Evolutionary conservation across 2,329 filamentous ascomycete species (phyloP).

Genomic region (Alternaria dauci): DNA sequence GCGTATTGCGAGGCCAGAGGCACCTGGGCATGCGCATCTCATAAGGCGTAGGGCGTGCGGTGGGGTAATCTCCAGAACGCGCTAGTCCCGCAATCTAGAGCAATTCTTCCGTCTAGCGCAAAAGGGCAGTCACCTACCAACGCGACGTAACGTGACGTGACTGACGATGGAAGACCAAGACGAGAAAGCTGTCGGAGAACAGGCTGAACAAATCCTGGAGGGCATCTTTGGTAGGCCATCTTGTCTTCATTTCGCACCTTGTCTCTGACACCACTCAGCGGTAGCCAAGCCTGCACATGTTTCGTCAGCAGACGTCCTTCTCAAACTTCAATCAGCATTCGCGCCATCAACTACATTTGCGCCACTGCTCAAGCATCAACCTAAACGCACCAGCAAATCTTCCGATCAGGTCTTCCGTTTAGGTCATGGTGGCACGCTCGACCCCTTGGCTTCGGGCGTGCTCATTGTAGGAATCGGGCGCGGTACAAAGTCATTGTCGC

Average conservation of each 20-base stretch:
- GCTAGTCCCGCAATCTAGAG: constrained; percentile 8
- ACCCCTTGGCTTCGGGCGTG: constrained; percentile 41
- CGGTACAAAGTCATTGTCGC: constrained; percentile 40
- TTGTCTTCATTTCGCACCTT: too few relatives aligned
- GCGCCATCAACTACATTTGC: constrained; percentile 29
- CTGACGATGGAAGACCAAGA: constrained; percentile 3
- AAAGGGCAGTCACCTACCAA: not conserved
- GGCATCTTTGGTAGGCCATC: constrained; percentile 33
- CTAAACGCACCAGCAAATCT: constrained; percentile 31
- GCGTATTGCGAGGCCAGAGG: not conserved
- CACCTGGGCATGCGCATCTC: not conserved
- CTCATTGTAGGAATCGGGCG: constrained; percentile 44
- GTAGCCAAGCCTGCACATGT: constrained; percentile 34
- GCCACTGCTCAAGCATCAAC: constrained; percentile 25
- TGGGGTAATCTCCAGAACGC: not conserved
- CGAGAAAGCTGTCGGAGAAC: not conserved
- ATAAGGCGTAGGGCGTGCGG: constrained; percentile 18
- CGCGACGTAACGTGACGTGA: constrained; percentile 5
- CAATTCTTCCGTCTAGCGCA: constrained; percentile 6
- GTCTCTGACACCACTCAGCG: constrained; percentile 16
- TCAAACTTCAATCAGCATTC: constrained; percentile 34
- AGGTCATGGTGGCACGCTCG: constrained; percentile 44
- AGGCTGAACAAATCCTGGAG: constrained; percentile 22
- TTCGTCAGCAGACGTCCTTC: constrained; percentile 35
- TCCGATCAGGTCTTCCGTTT: constrained; percentile 37